phyloP scores from a whole-genome alignment of 1,284 basidiomycete genomes.

The Rhodotorula sp. region DNA sequence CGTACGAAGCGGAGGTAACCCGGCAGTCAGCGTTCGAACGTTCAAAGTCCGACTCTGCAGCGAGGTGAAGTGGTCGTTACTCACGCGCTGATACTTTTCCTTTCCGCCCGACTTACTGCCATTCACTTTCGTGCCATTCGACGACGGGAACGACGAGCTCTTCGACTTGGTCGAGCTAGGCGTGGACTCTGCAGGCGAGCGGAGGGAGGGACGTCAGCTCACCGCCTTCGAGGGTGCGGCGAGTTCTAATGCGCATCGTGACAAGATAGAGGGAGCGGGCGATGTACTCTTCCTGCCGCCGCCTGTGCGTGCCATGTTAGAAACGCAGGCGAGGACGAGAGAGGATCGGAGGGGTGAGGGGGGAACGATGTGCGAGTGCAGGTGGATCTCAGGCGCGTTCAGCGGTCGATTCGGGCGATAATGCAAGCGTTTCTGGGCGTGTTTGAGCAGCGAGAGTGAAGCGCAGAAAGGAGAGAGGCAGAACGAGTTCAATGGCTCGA shows the following conservation, averaged over 20 bases:
- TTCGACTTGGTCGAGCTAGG: not conserved
- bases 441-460: not conserved
- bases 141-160: not conserved
- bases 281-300: conserved; percentile 1
- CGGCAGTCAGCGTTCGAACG: not conserved
- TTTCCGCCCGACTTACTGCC: not conserved
- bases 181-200: not conserved
- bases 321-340: not conserved
- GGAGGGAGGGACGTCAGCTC: not conserved
- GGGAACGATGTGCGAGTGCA: not conserved
- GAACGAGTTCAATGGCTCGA: not conserved
- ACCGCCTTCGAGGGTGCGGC: not conserved
- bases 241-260: no score
- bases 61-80: no score
- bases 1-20: no score
- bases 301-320: not conserved
- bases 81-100: no score
- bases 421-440: no score
- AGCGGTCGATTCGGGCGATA: not conserved
- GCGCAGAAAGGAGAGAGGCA: not conserved
- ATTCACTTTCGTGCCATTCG: not conserved
- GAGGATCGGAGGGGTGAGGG: not conserved
- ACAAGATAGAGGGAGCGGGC: not conserved
- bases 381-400: not conserved
- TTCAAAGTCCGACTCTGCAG: no score